Evolutionary conservation across 2,329 filamentous ascomycete genomes (phyloP).

Genomic region (Phyllosticta citrichinensis): DNA sequence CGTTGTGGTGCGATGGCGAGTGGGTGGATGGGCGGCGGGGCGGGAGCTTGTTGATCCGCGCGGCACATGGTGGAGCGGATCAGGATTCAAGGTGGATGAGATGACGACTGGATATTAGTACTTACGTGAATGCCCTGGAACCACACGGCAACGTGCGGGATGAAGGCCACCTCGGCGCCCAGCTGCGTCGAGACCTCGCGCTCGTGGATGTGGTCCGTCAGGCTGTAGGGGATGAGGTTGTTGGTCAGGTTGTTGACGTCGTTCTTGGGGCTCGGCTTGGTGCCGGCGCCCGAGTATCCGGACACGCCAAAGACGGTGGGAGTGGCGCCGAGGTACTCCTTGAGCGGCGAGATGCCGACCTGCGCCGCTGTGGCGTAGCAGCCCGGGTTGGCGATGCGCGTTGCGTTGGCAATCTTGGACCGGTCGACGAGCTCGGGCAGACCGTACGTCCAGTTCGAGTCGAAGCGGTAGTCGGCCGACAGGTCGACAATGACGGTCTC

Average conservation of each 20-base stretch:
- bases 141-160: conserved; percentile 92
- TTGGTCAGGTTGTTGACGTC: conserved; percentile 71
- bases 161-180: conserved; percentile 65
- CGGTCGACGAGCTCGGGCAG: conserved; percentile 78
- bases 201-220: conserved; percentile 94
- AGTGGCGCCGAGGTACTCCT: conserved; percentile 65
- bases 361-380: conserved; percentile 94
- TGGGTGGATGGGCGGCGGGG: neutral
- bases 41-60: neutral
- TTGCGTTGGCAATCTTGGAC: conserved; percentile 64
- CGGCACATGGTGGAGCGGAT: neutral
- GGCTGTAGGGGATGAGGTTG: conserved; percentile 83
- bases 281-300: conserved; percentile 90
- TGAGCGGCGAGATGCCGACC: conserved; percentile 73
- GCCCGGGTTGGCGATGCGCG: conserved; percentile 81
- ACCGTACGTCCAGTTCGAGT: conserved; percentile 76
- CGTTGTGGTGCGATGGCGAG: neutral
- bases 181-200: conserved; percentile 76
- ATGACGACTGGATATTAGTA: neutral
- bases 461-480: conserved; percentile 93
- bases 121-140: conserved; percentile 80
- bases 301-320: conserved; percentile 85
- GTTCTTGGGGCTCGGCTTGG: conserved; percentile 90
- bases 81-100: neutral
- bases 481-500: conserved; percentile 80